Conservation (phyloP, 2,329 filamentous ascomycete species). For the Magnaporthiopsis incrustans region DNA sequence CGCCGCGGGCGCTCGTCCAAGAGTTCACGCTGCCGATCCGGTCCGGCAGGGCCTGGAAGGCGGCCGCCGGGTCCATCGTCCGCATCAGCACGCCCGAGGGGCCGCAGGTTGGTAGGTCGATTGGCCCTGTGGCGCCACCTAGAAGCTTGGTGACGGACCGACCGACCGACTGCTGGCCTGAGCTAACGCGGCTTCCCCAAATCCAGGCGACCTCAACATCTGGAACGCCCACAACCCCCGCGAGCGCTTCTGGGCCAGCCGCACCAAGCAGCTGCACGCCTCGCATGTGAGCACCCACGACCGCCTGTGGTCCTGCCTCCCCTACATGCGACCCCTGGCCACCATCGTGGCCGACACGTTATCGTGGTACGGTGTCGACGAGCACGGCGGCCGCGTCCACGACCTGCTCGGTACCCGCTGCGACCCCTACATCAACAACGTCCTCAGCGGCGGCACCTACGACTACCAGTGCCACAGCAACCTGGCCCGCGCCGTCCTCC, state of each 20-base stretch:
- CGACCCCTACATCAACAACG: constrained; percentile 73
- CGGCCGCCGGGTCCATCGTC: constrained; percentile 59
- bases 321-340: constrained; percentile 66
- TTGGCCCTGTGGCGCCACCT: no score
- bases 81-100: constrained; percentile 69
- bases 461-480: constrained; percentile 84
- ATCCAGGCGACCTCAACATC: constrained; percentile 70
- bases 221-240: constrained; percentile 71
- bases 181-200: constrained; percentile 21
- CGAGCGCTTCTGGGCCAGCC: constrained; percentile 74
- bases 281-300: constrained; percentile 66
- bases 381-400: constrained; percentile 61
- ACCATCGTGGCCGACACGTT: constrained; percentile 66
- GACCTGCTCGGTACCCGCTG: constrained; percentile 77
- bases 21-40: constrained; percentile 63
- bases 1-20: constrained; percentile 31
- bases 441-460: constrained; percentile 63
- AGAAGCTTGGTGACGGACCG: constrained; percentile 40
- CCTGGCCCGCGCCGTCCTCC: constrained; percentile 62
- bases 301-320: constrained; percentile 69
- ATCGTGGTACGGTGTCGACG: constrained; percentile 49
- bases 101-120: constrained; percentile 54
- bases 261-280: constrained; percentile 71
- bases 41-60: constrained; percentile 65
- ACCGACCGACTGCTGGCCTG: constrained; percentile 59